A percentile compares a stretch with the other conserved stretches of the same genome.
Evolutionary conservation across 2,329 filamentous ascomycete species (phyloP).

Genomic region (Ophiognomonia clavigignenti-juglandacearum): DNA sequence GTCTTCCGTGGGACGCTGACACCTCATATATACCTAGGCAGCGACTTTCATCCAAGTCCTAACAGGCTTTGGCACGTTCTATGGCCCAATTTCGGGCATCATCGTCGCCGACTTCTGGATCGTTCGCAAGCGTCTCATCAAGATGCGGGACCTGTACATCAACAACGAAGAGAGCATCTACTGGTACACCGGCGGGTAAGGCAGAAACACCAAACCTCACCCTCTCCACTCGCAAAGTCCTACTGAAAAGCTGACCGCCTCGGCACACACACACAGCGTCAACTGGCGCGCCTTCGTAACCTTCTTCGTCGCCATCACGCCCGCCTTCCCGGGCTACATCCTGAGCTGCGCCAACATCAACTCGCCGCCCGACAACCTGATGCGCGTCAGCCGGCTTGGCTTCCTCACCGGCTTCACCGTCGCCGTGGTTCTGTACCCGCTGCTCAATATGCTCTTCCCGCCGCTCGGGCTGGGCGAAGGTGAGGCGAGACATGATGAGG

Average conservation of each 20-base stretch:
- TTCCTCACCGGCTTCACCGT: slow-evolving; percentile 8
- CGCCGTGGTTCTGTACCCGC: slow-evolving; percentile 2
- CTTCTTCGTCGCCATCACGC: slow-evolving; percentile 7
- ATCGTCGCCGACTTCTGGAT: slow-evolving; percentile 19
- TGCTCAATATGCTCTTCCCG: slow-evolving; percentile 2
- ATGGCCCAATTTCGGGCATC: slow-evolving; percentile 18
- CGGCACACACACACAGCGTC: neutral
- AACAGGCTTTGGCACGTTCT: slow-evolving; percentile 19
- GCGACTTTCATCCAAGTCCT: slow-evolving; percentile 16
- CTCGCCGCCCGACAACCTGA: slow-evolving; percentile 5
- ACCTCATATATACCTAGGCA: neutral
- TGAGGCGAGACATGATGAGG: slow-evolving; percentile 5
- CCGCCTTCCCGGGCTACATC: slow-evolving; percentile 9
- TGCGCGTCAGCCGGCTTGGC: slow-evolving; percentile 4
- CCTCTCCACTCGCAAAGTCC: too few relatives aligned
- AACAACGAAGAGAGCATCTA: slow-evolving; percentile 19
- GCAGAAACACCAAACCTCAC: too few relatives aligned
- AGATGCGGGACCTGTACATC: slow-evolving; percentile 19
- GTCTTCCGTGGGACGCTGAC: neutral
- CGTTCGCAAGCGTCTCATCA: slow-evolving; percentile 17
- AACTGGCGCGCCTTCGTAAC: slow-evolving; percentile 18
- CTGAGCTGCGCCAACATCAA: slow-evolving; percentile 9
- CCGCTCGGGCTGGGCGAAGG: slow-evolving; percentile 7
- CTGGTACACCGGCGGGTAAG: slow-evolving; percentile 14
- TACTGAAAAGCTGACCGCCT: too few relatives aligned